phyloP scores from a whole-genome alignment of 257 asterid genomes.

The Solanum bulbocastanum region DNA sequence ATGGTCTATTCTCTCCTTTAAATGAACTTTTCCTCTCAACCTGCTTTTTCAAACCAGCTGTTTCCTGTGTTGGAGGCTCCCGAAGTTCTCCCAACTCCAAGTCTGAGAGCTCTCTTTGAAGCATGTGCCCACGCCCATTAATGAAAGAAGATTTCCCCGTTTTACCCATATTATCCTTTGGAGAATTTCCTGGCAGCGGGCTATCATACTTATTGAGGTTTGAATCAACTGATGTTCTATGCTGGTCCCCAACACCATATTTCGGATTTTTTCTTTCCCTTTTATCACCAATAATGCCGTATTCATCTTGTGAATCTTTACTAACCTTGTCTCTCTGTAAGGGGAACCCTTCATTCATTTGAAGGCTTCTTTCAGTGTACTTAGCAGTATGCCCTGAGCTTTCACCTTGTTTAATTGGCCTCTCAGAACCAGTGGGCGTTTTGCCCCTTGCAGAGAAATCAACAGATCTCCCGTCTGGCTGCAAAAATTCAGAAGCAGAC shows the following conservation, averaged over 20 bases:
- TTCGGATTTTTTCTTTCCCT: constrained; percentile 20
- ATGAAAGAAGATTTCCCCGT: constrained; percentile 27
- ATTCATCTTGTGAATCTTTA: constrained; percentile 30
- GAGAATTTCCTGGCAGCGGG: constrained; percentile 26
- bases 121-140: constrained; percentile 47
- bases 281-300: constrained; percentile 24
- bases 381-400: constrained; percentile 31
- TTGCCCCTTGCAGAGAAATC: constrained; percentile 34
- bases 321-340: constrained; percentile 27
- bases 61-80: constrained; percentile 55
- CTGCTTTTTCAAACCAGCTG: constrained; percentile 33
- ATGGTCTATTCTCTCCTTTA: constrained; percentile 38
- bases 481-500: constrained; percentile 39
- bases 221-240: constrained; percentile 22
- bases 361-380: constrained; percentile 40
- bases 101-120: constrained; percentile 71
- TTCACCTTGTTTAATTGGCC: constrained; percentile 42
- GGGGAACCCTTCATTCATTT: constrained; percentile 29
- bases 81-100: constrained; percentile 94
- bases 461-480: constrained; percentile 30
- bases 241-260: constrained; percentile 41
- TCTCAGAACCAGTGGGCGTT: constrained; percentile 33
- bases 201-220: constrained; percentile 33
- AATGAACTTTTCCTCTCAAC: constrained; percentile 48
- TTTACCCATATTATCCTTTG: constrained; percentile 36